Evolutionary conservation across 495 filamentous ascomycete species (phyloP).

Genomic region (Hypoxylon rickii): DNA sequence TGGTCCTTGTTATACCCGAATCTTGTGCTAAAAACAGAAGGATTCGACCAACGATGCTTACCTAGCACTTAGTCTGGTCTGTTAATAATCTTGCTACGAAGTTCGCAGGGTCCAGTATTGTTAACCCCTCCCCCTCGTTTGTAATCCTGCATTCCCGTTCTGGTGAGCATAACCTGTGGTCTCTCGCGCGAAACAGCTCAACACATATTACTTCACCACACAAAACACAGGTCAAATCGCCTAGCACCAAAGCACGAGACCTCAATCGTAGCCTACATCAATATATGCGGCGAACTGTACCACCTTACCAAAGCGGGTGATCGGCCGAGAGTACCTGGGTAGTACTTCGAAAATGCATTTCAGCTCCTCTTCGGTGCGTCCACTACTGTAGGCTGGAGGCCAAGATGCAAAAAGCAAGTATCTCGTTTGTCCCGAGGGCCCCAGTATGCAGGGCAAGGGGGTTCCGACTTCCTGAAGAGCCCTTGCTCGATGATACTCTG

Average conservation of each 20-base stretch:
- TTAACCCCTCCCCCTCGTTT: background rate
- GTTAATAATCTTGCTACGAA: too few relatives aligned
- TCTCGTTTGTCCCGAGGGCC: background rate
- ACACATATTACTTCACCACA: background rate
- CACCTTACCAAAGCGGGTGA: background rate
- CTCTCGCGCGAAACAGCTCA: background rate
- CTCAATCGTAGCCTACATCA: too few relatives aligned
- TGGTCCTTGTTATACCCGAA: background rate
- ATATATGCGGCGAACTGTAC: background rate
- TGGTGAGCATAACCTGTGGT: background rate
- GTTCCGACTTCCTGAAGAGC: background rate
- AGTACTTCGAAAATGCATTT: background rate
- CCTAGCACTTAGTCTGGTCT: background rate
- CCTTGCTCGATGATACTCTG: constrained; percentile 5
- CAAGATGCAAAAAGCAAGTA: background rate
- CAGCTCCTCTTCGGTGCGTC: too few relatives aligned
- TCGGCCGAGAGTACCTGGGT: too few relatives aligned
- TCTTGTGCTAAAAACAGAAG: background rate
- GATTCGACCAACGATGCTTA: background rate
- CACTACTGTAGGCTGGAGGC: background rate
- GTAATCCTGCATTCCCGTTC: background rate
- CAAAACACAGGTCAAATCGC: background rate
- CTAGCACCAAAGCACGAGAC: background rate
- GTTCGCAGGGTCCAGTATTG: background rate
- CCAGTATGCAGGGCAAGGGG: background rate